Base-by-base conservation (phyloP, 2,329 filamentous ascomycete genomes). In the Arthrobotrys megalospora region DNA sequence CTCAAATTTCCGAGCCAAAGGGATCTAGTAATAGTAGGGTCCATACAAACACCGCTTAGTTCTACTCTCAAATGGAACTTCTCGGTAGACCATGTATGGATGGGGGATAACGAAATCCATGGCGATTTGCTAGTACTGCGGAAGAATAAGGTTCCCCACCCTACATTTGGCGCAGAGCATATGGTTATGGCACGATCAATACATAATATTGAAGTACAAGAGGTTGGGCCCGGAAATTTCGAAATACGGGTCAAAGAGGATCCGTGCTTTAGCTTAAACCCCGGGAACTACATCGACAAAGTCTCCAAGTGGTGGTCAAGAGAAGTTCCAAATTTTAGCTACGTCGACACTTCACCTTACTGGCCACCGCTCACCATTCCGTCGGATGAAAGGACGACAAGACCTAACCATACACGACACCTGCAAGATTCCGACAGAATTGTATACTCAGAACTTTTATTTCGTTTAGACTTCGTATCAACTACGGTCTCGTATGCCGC, bases 91-190 rank as follows among this genome's bases (percentile, higher is more conserved):
- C 55, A 71, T 24, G 47, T 55, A 28, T 71, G 50, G 28, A 55
- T 71, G 55, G 68, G 68, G 11, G 68, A 71, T 45, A 64, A 64
- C 24, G 58, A 58, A 2, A 19, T 24, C n/a, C 28, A 24, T 19
- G 68, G 68, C 1, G 68, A 71, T 28, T 19, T 71, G 8, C 21
- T 71, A 1, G 55, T 71, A 5, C 6, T 71, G 11, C 45, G 50
- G n/a, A 32, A 43, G 11, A 19, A 8, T 41, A n/a, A 43, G 21
- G 21, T 71, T 2, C 68, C 68, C 3, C 68, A 71, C 12, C 68
- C 67, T 1, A 16, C 8, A 11, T 71, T 64, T 12, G 68, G 68
- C 0, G 28, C 24, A 14, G 24, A 50, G 7, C 5, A 45, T 24
- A 64, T 47, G 47, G 21, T 71, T 34, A 16, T 14, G 12, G 45